Evolutionary conservation across 441 rosid species (phyloP).

Genomic region (Iberis amara): DNA sequence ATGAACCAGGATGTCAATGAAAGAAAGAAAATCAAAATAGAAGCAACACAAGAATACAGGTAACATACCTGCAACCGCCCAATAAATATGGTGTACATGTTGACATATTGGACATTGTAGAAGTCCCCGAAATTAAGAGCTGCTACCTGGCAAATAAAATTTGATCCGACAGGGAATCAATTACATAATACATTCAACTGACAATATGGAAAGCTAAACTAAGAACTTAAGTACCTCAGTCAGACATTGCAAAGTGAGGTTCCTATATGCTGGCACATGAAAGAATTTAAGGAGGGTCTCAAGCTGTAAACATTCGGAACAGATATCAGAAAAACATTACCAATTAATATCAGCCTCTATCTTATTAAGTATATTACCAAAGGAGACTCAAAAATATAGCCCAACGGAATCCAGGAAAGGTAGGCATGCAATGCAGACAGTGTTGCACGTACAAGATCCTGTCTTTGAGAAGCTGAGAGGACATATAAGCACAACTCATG

Average conservation of each 20-base stretch:
- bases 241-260: conserved; percentile 82
- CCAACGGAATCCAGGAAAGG: conserved; percentile 95
- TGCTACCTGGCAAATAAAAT: conserved; percentile 55
- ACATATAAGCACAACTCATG: conserved; percentile 91
- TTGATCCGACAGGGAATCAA: not conserved
- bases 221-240: conserved; percentile 54
- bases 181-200: not conserved
- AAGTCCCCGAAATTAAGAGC: conserved; percentile 75
- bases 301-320: conserved; percentile 40
- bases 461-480: conserved; percentile 81
- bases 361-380: conserved; percentile 40
- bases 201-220: not conserved
- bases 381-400: conserved; percentile 89
- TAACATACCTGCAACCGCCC: conserved; percentile 60
- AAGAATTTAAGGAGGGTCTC: conserved; percentile 82
- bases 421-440: conserved; percentile 88
- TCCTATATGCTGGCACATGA: conserved; percentile 60
- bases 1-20: not conserved
- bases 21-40: not conserved
- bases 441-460: conserved; percentile 81
- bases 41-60: not conserved
- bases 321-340: conserved; percentile 1
- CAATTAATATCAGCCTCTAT: not conserved
- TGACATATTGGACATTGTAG: conserved; percentile 65
- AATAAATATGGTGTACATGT: conserved; percentile 65